Conservation (phyloP, 2,329 filamentous ascomycete species). For the Paramyrothecium sp. region DNA sequence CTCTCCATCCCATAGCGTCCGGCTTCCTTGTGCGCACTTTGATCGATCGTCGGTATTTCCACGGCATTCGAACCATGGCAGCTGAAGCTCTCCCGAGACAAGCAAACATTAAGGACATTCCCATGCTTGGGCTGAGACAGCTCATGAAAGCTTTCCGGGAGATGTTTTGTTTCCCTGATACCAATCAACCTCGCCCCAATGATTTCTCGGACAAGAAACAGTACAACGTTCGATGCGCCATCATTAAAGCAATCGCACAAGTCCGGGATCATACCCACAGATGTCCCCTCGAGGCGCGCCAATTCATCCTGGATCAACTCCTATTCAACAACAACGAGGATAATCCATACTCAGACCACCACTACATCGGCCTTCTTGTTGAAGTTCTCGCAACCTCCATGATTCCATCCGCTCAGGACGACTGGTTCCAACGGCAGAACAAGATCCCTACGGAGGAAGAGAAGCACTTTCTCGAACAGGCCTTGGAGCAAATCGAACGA, state of each 20-base stretch:
- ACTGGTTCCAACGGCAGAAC: conserved; percentile 43
- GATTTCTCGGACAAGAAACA: conserved; percentile 85
- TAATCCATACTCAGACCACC: conserved; percentile 85
- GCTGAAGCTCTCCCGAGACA: conserved; percentile 76
- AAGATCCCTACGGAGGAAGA: conserved; percentile 45
- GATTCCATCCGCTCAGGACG: conserved; percentile 46
- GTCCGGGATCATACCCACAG: conserved; percentile 71
- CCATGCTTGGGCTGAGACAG: conserved; percentile 80
- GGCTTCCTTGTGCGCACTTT: conserved; percentile 87
- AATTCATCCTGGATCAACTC: conserved; percentile 84
- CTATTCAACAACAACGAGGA: conserved; percentile 93
- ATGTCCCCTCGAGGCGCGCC: conserved; percentile 75
- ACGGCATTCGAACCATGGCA: conserved; percentile 86
- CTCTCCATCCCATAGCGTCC: conserved; percentile 77
- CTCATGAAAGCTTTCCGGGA: conserved; percentile 83
- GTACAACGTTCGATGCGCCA: conserved; percentile 82
- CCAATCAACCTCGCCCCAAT: conserved; percentile 79
- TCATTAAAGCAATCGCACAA: conserved; percentile 76
- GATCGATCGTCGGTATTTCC: conserved; percentile 89
- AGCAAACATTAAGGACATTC: conserved; percentile 61
- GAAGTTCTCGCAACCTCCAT: conserved; percentile 58
- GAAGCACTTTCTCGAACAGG: conserved; percentile 48
- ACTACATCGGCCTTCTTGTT: conserved; percentile 83
- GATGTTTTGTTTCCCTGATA: conserved; percentile 80
- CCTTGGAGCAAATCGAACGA: conserved; percentile 63